Evolutionary conservation across 2,329 filamentous ascomycete genomes (phyloP).

Genomic region (Pseudocercospora cruenta): DNA sequence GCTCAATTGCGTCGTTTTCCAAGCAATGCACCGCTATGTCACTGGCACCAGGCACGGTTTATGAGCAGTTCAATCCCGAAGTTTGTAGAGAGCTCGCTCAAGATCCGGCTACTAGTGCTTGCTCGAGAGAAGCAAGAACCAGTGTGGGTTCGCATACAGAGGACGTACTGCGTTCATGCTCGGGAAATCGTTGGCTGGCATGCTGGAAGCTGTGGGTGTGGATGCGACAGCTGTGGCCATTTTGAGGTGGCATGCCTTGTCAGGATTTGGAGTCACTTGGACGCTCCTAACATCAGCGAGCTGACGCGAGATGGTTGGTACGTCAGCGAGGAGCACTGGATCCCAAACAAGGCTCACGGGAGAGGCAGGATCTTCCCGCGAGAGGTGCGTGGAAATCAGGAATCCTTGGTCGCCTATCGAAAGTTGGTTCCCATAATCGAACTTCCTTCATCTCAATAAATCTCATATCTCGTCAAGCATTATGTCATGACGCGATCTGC

Average conservation of each 20-base stretch:
- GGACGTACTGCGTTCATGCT: conserved; percentile 27
- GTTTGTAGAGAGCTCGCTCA: conserved; percentile 23
- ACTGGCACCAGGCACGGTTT: conserved; percentile 31
- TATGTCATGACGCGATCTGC: background rate
- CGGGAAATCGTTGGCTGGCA: conserved; percentile 27
- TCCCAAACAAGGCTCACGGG: conserved; percentile 14
- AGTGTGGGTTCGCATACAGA: conserved; percentile 25
- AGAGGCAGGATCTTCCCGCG: conserved; percentile 15
- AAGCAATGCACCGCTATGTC: conserved; percentile 28
- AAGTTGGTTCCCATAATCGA: conserved; percentile 22
- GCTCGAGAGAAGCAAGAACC: conserved; percentile 13
- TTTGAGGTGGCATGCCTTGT: conserved; percentile 26
- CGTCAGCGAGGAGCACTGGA: conserved; percentile 26
- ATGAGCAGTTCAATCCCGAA: conserved; percentile 23
- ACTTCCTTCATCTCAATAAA: conserved; percentile 11
- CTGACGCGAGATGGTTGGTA: conserved; percentile 17
- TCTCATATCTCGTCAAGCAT: conserved; percentile 18
- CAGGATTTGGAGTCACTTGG: conserved; percentile 20
- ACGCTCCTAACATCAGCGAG: conserved; percentile 16
- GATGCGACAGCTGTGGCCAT: conserved; percentile 29
- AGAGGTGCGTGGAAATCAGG: conserved; percentile 15
- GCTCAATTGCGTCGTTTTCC: conserved; percentile 20
- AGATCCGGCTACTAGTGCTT: conserved; percentile 18
- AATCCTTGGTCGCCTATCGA: conserved; percentile 19
- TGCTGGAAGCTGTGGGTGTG: conserved; percentile 22